Base-by-base conservation (phyloP, 306 rosid genomes). In the Pachyrhizus erosus region DNA sequence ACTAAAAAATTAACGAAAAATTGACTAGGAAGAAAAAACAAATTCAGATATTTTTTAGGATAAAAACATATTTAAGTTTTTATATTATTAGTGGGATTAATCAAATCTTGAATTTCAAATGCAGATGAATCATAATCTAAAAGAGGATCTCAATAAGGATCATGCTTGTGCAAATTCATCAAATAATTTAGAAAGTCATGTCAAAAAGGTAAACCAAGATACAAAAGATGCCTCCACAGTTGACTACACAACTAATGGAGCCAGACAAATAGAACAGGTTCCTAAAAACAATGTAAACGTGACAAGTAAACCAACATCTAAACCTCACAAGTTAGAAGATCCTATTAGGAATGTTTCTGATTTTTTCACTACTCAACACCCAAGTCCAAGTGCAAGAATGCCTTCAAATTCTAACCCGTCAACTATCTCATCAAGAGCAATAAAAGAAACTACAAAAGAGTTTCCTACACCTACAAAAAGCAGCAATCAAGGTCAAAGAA, bases 71-170 rank as follows among this genome's bases (percentile, higher is more conserved):
- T n/a, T n/a, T n/a, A n/a, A n/a, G n/a, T n/a, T n/a, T n/a, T n/a
- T n/a, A n/a, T n/a, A n/a, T n/a, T n/a, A 17, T 31, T 17, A 7
- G 11, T 73, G 78, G 9, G n/a, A 75, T 14, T 89, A 58, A 87
- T 85, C 13, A 64, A 71, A 45, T 65, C 31, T 51, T 77, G 11
- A 69, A 34, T 70, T 78, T 76, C 31, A 75, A 13, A 73, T 78
- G 87, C 84, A 88, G 97, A 82, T 69, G 78, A 84, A 73, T 57
- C 4, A 34, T 46, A 57, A 18, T 71, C 61, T 82, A 29, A 77
- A 76, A 72, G 86, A 87, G 51, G 13, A 66, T 34, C 73, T 46
- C 13, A 72, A 78, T 79, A 87, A 48, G 64, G 26, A 82, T 61
- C 85, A 78, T 54, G 52, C 23, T 77, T 49, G 37, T 75, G 70